phyloP scores from a whole-genome alignment of 768 basidiomycete species.

The Hemileccinum rubropunctum region DNA sequence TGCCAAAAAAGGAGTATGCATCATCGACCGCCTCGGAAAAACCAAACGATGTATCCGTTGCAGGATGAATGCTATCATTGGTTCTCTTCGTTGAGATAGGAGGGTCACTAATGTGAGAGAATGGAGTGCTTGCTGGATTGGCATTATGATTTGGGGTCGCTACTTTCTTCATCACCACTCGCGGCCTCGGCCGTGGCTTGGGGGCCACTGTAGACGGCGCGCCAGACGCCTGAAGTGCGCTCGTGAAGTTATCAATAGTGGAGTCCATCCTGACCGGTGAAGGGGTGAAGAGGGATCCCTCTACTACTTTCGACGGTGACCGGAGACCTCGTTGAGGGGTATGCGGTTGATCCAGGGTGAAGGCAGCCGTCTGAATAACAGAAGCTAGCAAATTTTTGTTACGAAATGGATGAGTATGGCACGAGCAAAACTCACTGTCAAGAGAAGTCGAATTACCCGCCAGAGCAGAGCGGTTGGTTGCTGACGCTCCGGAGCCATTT shows the following conservation, averaged over 20 bases:
- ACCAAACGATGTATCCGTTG: conserved; percentile 7
- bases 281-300: conserved; percentile 31
- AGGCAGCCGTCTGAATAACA: conserved; percentile 18
- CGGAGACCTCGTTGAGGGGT: conserved; percentile 14
- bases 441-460: not conserved
- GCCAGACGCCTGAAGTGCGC: conserved; percentile 4
- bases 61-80: conserved; percentile 22
- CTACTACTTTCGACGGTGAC: conserved; percentile 2
- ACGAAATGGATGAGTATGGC: not conserved
- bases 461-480: not conserved
- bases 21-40: conserved; percentile 15
- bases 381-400: conserved; percentile 8
- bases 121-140: conserved; percentile 6
- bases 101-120: conserved; percentile 23
- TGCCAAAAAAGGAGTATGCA: conserved; percentile 31
- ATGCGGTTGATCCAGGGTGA: conserved; percentile 11
- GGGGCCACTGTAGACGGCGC: not conserved
- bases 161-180: conserved; percentile 21
- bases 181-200: conserved; percentile 33
- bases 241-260: conserved; percentile 16
- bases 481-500: too few species aligned
- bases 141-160: not conserved
- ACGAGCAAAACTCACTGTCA: conserved; percentile 10
- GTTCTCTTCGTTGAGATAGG: conserved; percentile 10
- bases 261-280: not conserved